phyloP scores from a whole-genome alignment of 2,329 filamentous ascomycete genomes.

The Calonectria henricotiae region DNA sequence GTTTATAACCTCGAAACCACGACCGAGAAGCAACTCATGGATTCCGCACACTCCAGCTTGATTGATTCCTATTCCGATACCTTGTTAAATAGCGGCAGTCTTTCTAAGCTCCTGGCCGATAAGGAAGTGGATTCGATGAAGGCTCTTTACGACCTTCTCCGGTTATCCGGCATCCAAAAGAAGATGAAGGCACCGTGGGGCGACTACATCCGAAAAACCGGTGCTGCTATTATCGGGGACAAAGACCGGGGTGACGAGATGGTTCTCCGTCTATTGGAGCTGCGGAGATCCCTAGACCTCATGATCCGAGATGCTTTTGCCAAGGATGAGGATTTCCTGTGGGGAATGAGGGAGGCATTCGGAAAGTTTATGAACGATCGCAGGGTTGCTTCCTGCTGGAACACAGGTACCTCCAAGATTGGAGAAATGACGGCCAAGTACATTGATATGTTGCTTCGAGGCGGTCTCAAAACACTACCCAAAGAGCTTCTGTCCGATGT shows the following conservation, averaged over 20 bases:
- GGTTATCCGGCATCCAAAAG: conserved; percentile 79
- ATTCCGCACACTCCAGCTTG: conserved; percentile 80
- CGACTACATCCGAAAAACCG: conserved; percentile 83
- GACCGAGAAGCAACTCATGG: conserved; percentile 84
- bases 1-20: conserved; percentile 86
- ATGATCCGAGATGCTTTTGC: conserved; percentile 85
- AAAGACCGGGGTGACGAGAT: conserved; percentile 86
- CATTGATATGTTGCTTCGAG: conserved; percentile 89
- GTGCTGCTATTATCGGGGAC: conserved; percentile 85
- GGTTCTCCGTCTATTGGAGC: conserved; percentile 85
- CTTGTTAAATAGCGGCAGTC: conserved; percentile 76
- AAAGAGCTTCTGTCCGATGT: conserved; percentile 76
- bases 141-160: conserved; percentile 84
- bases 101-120: conserved; percentile 82
- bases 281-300: conserved; percentile 85
- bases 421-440: conserved; percentile 99
- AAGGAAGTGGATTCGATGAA: conserved; percentile 80
- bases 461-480: conserved; percentile 88
- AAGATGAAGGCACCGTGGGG: conserved; percentile 82
- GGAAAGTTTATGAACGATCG: conserved; percentile 94
- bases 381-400: conserved; percentile 80
- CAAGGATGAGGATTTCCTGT: conserved; percentile 82
- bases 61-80: conserved; percentile 79
- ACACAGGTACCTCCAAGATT: conserved; percentile 90
- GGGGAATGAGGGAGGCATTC: conserved; percentile 88